A percentile compares a stretch with the other conserved stretches of the same genome.
These are phyloP conservation scores for Halenospora varia DNA, from an alignment of 495 filamentous ascomycete species.

Conservation along the genomic window DNA sequence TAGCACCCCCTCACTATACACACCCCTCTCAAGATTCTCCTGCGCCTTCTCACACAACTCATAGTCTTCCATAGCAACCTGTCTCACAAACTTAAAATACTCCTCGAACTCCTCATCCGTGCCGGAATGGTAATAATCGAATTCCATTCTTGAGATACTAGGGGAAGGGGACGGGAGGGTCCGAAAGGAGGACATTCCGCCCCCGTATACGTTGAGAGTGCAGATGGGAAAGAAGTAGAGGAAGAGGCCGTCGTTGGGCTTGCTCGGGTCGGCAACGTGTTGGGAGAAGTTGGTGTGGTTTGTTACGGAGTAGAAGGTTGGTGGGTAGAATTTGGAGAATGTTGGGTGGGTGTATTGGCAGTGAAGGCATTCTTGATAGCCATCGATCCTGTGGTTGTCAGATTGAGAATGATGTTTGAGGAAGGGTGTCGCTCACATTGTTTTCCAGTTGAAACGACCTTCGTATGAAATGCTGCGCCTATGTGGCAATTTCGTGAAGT, in stretches of 20 bases:
- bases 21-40: conserved; percentile 47
- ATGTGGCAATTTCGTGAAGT: conserved; percentile 54
- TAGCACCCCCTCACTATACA: conserved; percentile 55
- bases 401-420: not conserved
- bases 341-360: conserved; percentile 62
- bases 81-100: conserved; percentile 54
- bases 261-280: conserved; percentile 53
- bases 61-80: conserved; percentile 57
- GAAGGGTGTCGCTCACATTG: conserved; percentile 39
- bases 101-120: conserved; percentile 54
- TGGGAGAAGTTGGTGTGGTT: conserved; percentile 56
- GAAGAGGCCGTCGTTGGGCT: conserved; percentile 35
- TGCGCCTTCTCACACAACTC: conserved; percentile 59
- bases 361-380: conserved; percentile 60
- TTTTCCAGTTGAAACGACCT: conserved; percentile 61
- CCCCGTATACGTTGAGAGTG: conserved; percentile 57
- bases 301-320: conserved; percentile 53
- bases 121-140: conserved; percentile 55
- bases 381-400: conserved; percentile 44
- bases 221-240: conserved; percentile 62
- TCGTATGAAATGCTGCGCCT: conserved; percentile 53
- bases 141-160: conserved; percentile 55
- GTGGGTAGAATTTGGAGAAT: conserved; percentile 54
- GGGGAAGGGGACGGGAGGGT: conserved; percentile 52
- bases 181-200: conserved; percentile 56